Evolutionary conservation across 2,329 filamentous ascomycete species (phyloP).

Genomic region (Penicillium expansum): DNA sequence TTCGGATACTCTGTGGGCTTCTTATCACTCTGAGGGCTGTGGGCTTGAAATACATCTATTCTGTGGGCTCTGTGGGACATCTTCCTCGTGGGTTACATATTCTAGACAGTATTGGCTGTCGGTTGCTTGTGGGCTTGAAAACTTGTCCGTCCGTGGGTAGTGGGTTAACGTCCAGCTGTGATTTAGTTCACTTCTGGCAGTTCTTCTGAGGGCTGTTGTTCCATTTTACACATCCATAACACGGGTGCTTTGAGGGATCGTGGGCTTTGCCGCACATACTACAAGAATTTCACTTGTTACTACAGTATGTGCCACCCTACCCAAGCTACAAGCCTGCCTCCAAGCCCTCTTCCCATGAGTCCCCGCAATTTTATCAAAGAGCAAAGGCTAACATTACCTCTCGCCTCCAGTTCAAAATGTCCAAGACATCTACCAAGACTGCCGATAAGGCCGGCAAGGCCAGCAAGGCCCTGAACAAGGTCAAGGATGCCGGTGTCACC

Average conservation of each 20-base stretch:
- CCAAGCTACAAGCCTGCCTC: slow-evolving; percentile 9
- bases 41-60: slow-evolving; percentile 43
- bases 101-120: slow-evolving; percentile 43
- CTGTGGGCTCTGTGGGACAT: slow-evolving; percentile 42
- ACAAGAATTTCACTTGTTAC: slow-evolving; percentile 19
- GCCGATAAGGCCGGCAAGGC: slow-evolving; percentile 35
- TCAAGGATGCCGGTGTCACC: slow-evolving; percentile 47
- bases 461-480: slow-evolving; percentile 47
- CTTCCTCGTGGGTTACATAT: slow-evolving; percentile 42
- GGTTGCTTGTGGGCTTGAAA: slow-evolving; percentile 45
- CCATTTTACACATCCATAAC: slow-evolving; percentile 26
- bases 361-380: neutral
- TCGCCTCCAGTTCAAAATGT: slow-evolving; percentile 38
- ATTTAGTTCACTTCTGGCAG: slow-evolving; percentile 33
- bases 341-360: slow-evolving; percentile 5
- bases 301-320: slow-evolving; percentile 14
- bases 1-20: slow-evolving; percentile 38
- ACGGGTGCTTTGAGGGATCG: slow-evolving; percentile 38
- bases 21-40: slow-evolving; percentile 43
- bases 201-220: slow-evolving; percentile 29
- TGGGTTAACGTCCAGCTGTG: slow-evolving; percentile 39
- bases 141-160: slow-evolving; percentile 41
- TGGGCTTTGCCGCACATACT: slow-evolving; percentile 37
- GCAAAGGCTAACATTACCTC: slow-evolving; percentile 18
- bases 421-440: slow-evolving; percentile 43